These are phyloP conservation scores for Psidium guajava DNA, from an alignment of 345 rosid species.

Conservation along the genomic window DNA sequence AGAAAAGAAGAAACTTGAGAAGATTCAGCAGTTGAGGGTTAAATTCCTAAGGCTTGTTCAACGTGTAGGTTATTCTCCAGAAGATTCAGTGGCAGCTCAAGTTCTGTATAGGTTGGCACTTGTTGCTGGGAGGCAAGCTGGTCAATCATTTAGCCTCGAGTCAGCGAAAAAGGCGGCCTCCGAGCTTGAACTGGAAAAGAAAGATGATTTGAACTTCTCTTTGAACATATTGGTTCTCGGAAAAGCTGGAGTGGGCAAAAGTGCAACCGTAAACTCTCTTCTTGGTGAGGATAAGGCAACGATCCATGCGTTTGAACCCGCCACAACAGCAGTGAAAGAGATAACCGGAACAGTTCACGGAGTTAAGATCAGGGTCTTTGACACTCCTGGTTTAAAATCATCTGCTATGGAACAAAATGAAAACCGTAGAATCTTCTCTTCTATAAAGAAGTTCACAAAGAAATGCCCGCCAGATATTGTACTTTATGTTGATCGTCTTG, in stretches of 20 bases:
- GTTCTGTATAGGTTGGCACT: constrained; percentile 72
- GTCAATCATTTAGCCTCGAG: constrained; percentile 65
- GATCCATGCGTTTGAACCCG: constrained; percentile 69
- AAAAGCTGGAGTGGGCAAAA: constrained; percentile 91
- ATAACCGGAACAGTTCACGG: constrained; percentile 60
- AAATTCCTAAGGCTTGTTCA: constrained; percentile 84
- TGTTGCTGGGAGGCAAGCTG: constrained; percentile 67
- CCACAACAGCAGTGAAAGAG: constrained; percentile 61
- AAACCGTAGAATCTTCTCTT: constrained; percentile 51
- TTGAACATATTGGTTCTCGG: constrained; percentile 82
- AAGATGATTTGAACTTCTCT: constrained; percentile 52
- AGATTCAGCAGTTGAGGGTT: constrained; percentile 62
- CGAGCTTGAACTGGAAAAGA: constrained; percentile 58
- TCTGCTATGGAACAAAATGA: constrained; percentile 72
- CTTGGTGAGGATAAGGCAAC: constrained; percentile 60
- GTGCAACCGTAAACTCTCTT: constrained; percentile 86
- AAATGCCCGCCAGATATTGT: constrained; percentile 77
- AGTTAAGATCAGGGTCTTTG: constrained; percentile 54
- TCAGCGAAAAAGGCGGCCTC: constrained; percentile 63
- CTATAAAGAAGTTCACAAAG: constrained; percentile 56
- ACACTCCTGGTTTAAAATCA: constrained; percentile 76
- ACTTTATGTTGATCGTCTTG: constrained; percentile 81
- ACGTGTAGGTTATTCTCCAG: constrained; percentile 64
- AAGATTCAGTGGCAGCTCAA: constrained; percentile 70
- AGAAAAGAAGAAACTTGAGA: constrained; percentile 71